Base-by-base conservation (phyloP, 139 green algal species). In the Tetratostichococcus sp. region DNA sequence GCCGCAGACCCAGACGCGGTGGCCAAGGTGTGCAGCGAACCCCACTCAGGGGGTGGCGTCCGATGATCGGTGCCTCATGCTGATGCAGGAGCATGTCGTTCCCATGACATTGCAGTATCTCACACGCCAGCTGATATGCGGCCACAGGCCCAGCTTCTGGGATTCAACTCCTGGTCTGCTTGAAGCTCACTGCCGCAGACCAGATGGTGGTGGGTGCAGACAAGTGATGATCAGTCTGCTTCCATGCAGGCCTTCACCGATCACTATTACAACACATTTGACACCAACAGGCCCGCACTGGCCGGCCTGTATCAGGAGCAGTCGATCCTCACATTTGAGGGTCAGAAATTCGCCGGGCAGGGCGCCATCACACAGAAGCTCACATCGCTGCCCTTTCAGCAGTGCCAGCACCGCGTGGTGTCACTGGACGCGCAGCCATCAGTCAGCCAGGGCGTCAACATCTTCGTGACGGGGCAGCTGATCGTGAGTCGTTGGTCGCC, bases 191-290 rank as follows among this genome's bases (percentile, higher is more conserved):
- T n/a, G n/a, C n/a, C n/a, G n/a, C n/a, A n/a, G n/a, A n/a, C n/a
- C n/a, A n/a, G n/a, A n/a, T n/a, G n/a, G n/a, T n/a, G n/a, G n/a
- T n/a, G n/a, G n/a, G n/a, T n/a, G n/a, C n/a, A n/a, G n/a, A n/a
- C n/a, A n/a, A n/a, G n/a, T n/a, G n/a, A n/a, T n/a, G n/a, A n/a
- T n/a, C n/a, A n/a, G n/a, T n/a, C n/a, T n/a, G n/a, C n/a, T n/a
- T n/a, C n/a, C n/a, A 50, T 50, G 74, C 85, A 98, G 90, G 94
- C 93, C 2, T 99, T 99, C 76, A 84, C 94, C 30, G 82, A 92
- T 35, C 94, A 98, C 88, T 99, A 97, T 77, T 99, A 99, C 73
- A 80, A 85, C 32, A 92, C 94, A 1, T 99, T 99, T 75, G 92
- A 96, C 65, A 89, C 67, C 57, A 94, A 97, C 71, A 75, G 94